Evolutionary conservation across 2,329 filamentous ascomycete species (phyloP), one percentile per base, ranked within the genome.

Genomic region (Diaporthe longicolla): DNA sequence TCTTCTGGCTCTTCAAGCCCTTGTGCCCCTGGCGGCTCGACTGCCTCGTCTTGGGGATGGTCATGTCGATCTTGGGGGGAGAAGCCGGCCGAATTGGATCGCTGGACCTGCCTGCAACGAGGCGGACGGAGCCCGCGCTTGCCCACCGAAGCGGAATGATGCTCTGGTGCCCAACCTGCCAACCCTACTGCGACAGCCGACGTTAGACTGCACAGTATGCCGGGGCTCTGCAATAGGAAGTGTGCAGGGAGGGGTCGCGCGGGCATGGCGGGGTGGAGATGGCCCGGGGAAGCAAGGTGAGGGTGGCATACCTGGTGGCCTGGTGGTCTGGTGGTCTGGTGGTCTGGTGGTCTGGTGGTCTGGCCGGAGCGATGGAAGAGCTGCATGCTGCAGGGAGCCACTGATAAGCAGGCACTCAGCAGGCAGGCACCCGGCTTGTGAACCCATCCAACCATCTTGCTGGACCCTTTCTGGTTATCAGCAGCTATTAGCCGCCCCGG

Each of bases 81-180:
- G 11, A 19, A 59, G 32, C 63, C 52, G 61, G 71, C 35, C 63
- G 61, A 73, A 73, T 73, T 50, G 63, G 40, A 71, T 54, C 15
- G 35, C 37, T 43, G 69, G 29, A 50, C 32, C 43, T 71, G 57
- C 32, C 43, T 71, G 57, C 32, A 43, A 35, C 55, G 35, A 61
- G 45, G 43, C 69, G 58, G 26, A 59, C 45, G 48, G 26, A 9
- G 24, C 45, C 69, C 48, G 45, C 57, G 55, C 35, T 32, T 48
- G 37, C 55, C 61, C 54, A n/a, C 35, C 29, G 32, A 52, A 52
- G 63, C 37, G 54, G 45, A 43, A 55, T 17, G 52, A 29, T 70
- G 65, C 26, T 55, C 63, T 73, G 71, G 32, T 73, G 71, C 71
- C 71, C 71, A 70, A 73, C 69, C n/a, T n/a, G n/a, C n/a, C n/a